Evolutionary conservation across 768 basidiomycete genomes (phyloP), one percentile per base, ranked within the genome.

Genomic region (Cantharellus anzutake): DNA sequence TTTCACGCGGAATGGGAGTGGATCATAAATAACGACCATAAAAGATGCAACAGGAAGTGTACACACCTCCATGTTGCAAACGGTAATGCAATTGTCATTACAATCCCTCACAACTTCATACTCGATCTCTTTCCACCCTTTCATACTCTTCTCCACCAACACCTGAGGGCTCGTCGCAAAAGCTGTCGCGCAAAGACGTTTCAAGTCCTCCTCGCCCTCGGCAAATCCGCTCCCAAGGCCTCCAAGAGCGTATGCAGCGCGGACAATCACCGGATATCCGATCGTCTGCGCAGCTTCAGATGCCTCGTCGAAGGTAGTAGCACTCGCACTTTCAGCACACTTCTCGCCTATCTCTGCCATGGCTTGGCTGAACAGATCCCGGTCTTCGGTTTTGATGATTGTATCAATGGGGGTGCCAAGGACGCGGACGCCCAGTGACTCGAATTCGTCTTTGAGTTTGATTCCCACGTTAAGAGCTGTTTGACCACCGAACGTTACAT

Each of bases 111-210:
- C 94, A 56, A 99, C 94, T 69, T 99, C 94, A 66, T 99, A 99
- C 74, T 99, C 94, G 64, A 99, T 94, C 75, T 99, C 94, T 73
- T 99, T 98, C 94, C 94, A 99, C 2, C 94, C 94, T 73, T 98
- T 98, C 94, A 98, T 98, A 66, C 88, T 92, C 77, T 83, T 93
- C 76, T 99, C 96, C 14, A 99, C 91, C n/a, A 99, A 76, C 0
- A 99, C 93, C 72, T 98, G 96, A 51, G 94, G 92, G 66, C 89
- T 92, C 11, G 91, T 97, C 51, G 94, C 93, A 68, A 99, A 98
- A 5, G 96, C 94, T 73, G 93, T 96, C 65, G 76, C 78, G 68
- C 93, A 97, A 20, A 99, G 74, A 40, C 86, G 85, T 63, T 80
- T 78, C 61, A 99, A 75, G 74, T 97, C 87, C n/a, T 71, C 75